These are phyloP conservation scores for Acacia confusa DNA, from an alignment of 306 rosid genomes.

Conservation along the genomic window DNA sequence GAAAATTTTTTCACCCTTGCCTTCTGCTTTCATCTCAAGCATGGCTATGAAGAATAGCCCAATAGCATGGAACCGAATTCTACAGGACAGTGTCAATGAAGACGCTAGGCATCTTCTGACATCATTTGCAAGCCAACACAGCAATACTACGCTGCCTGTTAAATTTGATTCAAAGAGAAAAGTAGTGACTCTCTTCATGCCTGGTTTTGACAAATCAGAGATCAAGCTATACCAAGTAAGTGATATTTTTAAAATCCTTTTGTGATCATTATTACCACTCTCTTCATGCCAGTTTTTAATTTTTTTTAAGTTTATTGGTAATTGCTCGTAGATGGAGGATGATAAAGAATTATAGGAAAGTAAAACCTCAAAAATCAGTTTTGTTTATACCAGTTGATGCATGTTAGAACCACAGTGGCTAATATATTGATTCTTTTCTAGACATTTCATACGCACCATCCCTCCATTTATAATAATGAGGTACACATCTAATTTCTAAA, in stretches of 20 bases:
- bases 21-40: constrained; percentile 67
- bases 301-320: not conserved
- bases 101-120: constrained; percentile 64
- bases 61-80: constrained; percentile 58
- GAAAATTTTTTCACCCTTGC: constrained; percentile 62
- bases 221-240: constrained; percentile 89
- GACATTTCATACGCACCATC: not conserved
- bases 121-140: constrained; percentile 39
- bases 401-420: not conserved
- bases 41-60: constrained; percentile 40
- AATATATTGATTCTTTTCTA: too few relatives aligned
- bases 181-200: constrained; percentile 79
- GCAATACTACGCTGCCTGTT: constrained; percentile 46
- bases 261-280: not conserved
- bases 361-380: not conserved
- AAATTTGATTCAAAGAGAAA: constrained; percentile 66
- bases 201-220: constrained; percentile 93
- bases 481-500: too few relatives aligned
- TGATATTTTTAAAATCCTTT: not conserved
- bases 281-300: not conserved
- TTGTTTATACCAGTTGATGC: not conserved
- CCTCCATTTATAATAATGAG: too few relatives aligned
- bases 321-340: not conserved
- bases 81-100: constrained; percentile 38
- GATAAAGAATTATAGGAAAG: not conserved